These are phyloP conservation scores for Tolypocladium guangdongense DNA, from an alignment of 2,329 filamentous ascomycete genomes.

Conservation along the genomic window DNA sequence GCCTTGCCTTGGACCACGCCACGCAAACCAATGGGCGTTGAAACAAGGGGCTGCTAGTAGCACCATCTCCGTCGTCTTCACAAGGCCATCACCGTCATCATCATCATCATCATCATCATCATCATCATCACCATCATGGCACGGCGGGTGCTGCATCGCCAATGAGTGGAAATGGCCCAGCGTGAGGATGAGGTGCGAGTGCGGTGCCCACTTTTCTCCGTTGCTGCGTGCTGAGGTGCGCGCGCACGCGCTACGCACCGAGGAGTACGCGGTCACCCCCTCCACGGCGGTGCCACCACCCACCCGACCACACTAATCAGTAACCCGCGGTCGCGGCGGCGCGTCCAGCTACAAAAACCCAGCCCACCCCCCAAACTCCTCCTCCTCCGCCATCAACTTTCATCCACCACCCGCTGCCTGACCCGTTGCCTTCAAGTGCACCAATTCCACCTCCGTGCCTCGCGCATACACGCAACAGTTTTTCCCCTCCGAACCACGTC, in stretches of 20 bases:
- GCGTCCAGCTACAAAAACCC: slow-evolving; percentile 53
- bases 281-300: slow-evolving; percentile 3
- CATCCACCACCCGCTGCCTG: slow-evolving; percentile 23
- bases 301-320: slow-evolving; percentile 36
- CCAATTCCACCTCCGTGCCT: slow-evolving; percentile 2
- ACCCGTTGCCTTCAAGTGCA: slow-evolving; percentile 13
- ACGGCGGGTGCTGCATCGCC: not conserved
- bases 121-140: not conserved
- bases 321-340: slow-evolving; percentile 38
- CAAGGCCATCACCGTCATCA: not conserved
- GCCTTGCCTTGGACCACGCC: too few species aligned
- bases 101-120: too few species aligned
- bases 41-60: too few species aligned
- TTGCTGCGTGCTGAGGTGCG: not conserved
- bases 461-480: slow-evolving; percentile 3
- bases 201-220: not conserved
- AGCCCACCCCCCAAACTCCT: slow-evolving; percentile 39
- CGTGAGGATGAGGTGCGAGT: not conserved
- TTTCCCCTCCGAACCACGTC: slow-evolving; percentile 7
- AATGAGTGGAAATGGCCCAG: not conserved
- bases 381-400: slow-evolving; percentile 35
- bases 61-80: not conserved
- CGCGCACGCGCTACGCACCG: not conserved
- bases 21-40: too few species aligned
- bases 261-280: not conserved